phyloP scores from a whole-genome alignment of 495 filamentous ascomycete species.

The Talaromyces proteolyticus region DNA sequence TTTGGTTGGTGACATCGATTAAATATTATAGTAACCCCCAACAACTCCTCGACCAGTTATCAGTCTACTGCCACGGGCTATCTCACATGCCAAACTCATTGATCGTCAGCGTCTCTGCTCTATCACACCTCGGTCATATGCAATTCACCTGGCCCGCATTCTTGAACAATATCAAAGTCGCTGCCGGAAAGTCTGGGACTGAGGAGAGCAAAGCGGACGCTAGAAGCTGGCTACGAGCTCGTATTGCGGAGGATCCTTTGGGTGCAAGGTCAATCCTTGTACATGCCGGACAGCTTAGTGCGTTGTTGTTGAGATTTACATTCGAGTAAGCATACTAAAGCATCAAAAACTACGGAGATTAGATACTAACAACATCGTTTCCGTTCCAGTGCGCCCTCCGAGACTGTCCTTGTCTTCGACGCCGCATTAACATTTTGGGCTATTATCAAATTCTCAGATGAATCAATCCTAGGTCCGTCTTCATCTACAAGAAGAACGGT shows the following conservation, averaged over 20 bases:
- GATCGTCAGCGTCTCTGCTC: constrained; percentile 7
- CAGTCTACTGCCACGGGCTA: constrained; percentile 3
- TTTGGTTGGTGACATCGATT: constrained; percentile 1
- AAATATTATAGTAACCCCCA: constrained; percentile 2
- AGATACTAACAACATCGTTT: constrained; percentile 3
- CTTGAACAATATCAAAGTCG: constrained; percentile 6
- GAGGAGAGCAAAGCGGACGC: constrained; percentile 5
- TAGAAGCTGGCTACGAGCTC: neutral
- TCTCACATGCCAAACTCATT: constrained; percentile 6
- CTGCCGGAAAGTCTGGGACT: constrained; percentile 4
- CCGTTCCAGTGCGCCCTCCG: constrained; percentile 2
- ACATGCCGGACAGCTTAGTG: constrained; percentile 5
- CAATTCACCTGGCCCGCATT: constrained; percentile 8
- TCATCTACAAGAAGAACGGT: neutral
- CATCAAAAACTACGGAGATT: neutral
- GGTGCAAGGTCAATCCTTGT: constrained; percentile 7
- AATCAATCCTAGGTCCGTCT: neutral
- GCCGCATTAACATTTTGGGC: constrained; percentile 5
- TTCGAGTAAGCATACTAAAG: constrained; percentile 5
- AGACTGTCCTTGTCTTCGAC: constrained; percentile 3
- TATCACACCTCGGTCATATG: constrained; percentile 6
- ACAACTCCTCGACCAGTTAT: constrained; percentile 6
- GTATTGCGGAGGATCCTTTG: constrained; percentile 3
- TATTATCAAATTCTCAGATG: constrained; percentile 3
- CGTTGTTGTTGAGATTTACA: constrained; percentile 4